Conservation (phyloP, 192 early-diverging fungal genomes). For the Chytriomyces sp. region DNA sequence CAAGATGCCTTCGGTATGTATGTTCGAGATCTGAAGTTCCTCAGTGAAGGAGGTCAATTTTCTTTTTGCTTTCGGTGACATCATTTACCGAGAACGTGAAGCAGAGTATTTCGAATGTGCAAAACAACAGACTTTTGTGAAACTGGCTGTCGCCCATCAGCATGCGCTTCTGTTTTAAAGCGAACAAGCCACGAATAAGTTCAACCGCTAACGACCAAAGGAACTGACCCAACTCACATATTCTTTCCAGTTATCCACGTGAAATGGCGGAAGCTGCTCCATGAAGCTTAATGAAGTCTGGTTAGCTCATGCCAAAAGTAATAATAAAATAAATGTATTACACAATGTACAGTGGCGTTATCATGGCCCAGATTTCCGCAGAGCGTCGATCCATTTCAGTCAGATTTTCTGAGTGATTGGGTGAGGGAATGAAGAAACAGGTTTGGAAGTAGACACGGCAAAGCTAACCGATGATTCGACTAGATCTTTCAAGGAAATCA, state of each 20-base stretch:
- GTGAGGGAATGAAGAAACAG: background rate
- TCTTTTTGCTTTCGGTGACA: no score
- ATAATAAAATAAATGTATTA: background rate
- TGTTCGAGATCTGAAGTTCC: background rate
- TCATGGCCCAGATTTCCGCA: background rate
- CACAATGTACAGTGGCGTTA: background rate
- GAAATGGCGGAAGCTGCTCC: no score
- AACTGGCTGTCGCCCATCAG: background rate
- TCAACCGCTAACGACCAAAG: no score
- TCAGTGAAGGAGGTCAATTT: background rate
- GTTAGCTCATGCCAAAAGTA: no score
- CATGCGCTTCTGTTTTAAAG: background rate
- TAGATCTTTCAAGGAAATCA: background rate
- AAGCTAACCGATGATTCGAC: background rate
- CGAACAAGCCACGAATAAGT: no score
- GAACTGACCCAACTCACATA: no score
- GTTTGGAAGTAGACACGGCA: background rate
- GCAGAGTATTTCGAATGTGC: conserved; percentile 5
- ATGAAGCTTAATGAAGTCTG: no score
- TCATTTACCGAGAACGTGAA: background rate
- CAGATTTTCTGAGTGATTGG: background rate
- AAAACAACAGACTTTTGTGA: conserved; percentile 7
- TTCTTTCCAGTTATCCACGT: no score
- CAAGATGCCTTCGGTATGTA: background rate
- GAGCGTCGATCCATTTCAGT: background rate